Evolutionary conservation across 495 filamentous ascomycete genomes (phyloP), one percentile per base, ranked within the genome.

Genomic region (Amniculicola lignicola): DNA sequence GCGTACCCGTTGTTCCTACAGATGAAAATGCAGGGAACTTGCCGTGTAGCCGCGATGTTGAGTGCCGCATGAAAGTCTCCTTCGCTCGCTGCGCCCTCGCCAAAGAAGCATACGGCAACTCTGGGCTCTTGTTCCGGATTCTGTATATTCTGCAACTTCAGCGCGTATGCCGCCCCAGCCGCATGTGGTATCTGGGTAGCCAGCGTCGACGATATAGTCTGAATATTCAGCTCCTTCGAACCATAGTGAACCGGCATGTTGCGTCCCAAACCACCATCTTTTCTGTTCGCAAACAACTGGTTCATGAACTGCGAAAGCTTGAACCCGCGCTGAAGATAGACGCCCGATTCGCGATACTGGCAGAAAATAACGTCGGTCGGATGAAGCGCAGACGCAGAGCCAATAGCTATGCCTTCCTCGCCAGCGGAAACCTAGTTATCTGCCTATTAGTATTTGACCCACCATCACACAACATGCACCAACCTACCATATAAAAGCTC

Each of bases 231-330:
- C 61, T 87, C 83, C 27, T 76, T 79, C 64, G 88, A 89, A 22
- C 90, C 93, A 57, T 96, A 99, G 62, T 99, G 93, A 15, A 97
- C 89, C 10, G 93, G 94, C 93, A 99, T 99, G 65, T 96, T 97
- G 49, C 93, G 83, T 4, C 94, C 93, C 53, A 76, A 79, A 2
- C 92, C 91, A 2, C 71, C 71, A 56, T 99, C 93, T 54, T 91
- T 82, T 23, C 70, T 74, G 64, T 96, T 99, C 23, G 94, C 83
- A 70, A 99, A 96, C 3, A 97, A 72, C 69, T 99, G 94, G 66
- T 80, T 87, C 93, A 97, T 97, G 64, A 96, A 97, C 46, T 96
- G 77, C 23, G 81, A 78, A 18, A 95, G 74, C 1, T 82, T 89
- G 66, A 92, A 96, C 11, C 93, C 94, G 11, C 93, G 83, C 67